These are phyloP conservation scores for Malus hybrid DNA, from an alignment of 331 rosid species.

Conservation along the genomic window DNA sequence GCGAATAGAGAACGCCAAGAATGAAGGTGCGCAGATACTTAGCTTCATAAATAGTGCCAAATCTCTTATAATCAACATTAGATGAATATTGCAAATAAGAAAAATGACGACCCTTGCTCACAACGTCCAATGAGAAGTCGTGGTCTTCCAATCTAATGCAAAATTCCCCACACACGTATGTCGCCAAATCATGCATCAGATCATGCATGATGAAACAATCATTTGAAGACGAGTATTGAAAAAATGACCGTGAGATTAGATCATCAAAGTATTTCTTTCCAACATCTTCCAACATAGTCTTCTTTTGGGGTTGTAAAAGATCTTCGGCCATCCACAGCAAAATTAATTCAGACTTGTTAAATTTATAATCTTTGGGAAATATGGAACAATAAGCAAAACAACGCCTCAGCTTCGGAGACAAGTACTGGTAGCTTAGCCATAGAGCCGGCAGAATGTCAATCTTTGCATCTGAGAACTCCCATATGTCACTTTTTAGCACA, in stretches of 20 bases:
- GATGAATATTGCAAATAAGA: not conserved
- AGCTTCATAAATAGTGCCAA: not conserved
- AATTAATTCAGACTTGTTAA: not conserved
- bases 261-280: not conserved
- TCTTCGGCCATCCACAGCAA: not conserved
- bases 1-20: rapidly evolving
- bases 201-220: not conserved
- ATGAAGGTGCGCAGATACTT: not conserved
- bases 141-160: not conserved
- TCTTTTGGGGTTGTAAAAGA: not conserved
- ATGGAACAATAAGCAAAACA: not conserved
- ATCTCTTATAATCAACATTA: not conserved
- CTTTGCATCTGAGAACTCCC: not conserved
- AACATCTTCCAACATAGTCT: not conserved
- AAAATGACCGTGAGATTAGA: not conserved
- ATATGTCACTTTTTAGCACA: not conserved
- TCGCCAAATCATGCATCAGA: not conserved
- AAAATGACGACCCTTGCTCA: constrained; percentile 5
- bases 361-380: not conserved
- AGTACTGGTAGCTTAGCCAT: not conserved
- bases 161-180: not conserved
- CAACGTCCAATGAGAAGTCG: not conserved
- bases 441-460: not conserved
- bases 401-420: not conserved
- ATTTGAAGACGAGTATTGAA: not conserved